Conservation (phyloP, 164 flowering plant genomes). For the Cinnamomum chago region DNA sequence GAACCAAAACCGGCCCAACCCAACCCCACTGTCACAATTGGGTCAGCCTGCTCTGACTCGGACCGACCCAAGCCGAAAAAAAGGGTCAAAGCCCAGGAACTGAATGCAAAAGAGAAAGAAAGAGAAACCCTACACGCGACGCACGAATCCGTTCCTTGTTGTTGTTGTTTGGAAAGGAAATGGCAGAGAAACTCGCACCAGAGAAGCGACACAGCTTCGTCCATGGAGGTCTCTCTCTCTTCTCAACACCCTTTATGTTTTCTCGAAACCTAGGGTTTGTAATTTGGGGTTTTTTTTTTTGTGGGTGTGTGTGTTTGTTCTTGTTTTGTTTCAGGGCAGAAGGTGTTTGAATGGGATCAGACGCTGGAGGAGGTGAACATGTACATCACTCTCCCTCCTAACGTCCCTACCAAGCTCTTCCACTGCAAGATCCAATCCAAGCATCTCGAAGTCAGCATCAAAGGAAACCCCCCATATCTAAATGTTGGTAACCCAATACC, state of each 20-base stretch:
- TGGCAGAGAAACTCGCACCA: conserved; percentile 90
- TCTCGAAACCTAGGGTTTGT: background rate
- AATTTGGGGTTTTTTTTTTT: background rate
- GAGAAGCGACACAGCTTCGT: conserved; percentile 71
- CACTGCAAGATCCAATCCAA: conserved; percentile 70
- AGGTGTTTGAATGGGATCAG: conserved; percentile 97
- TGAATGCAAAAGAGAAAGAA: too few relatives aligned
- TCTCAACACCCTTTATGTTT: background rate
- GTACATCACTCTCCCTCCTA: conserved; percentile 77
- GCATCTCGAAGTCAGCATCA: conserved; percentile 83
- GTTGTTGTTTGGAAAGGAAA: conserved; percentile 6
- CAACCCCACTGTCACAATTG: too few relatives aligned
- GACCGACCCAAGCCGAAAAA: too few relatives aligned
- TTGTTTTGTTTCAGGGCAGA: conserved; percentile 45
- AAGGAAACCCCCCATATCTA: conserved; percentile 86
- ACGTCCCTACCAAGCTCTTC: conserved; percentile 67
- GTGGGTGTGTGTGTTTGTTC: background rate
- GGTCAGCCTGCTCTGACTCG: too few relatives aligned
- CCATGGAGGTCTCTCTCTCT: conserved; percentile 30
- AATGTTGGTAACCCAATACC: conserved; percentile 35
- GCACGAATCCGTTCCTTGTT: too few relatives aligned
- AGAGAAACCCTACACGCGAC: too few relatives aligned
- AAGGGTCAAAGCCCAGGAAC: too few relatives aligned
- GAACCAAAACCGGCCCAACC: too few relatives aligned
- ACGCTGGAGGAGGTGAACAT: conserved; percentile 89